Percentiles rank a stretch among this genome's conserved stretches.
Conservation (phyloP, 768 basidiomycete genomes). For the Xerocomus brunneocitrinus region DNA sequence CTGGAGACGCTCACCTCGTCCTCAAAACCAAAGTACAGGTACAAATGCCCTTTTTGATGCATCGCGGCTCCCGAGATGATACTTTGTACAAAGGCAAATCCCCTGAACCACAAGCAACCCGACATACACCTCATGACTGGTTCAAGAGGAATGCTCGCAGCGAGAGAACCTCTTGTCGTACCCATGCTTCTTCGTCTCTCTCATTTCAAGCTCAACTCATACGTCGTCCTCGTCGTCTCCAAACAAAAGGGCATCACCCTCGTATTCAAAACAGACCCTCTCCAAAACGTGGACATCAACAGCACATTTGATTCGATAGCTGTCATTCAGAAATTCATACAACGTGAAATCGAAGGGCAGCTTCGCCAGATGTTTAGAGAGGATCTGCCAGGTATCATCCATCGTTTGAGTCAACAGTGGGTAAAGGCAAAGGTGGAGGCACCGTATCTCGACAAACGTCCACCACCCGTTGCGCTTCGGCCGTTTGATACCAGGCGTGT, state of each 20-base stretch:
- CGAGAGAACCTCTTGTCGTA: constrained; percentile 91
- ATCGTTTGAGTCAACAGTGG: constrained; percentile 94
- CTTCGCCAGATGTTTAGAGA: constrained; percentile 97
- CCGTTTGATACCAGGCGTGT: constrained; percentile 36
- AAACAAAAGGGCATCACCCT: constrained; percentile 97
- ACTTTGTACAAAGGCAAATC: constrained; percentile 68
- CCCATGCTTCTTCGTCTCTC: constrained; percentile 97
- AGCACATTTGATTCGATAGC: constrained; percentile 97
- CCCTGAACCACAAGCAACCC: constrained; percentile 86
- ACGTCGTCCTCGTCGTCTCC: constrained; percentile 96
- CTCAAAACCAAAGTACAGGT: constrained; percentile 93
- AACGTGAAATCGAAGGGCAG: constrained; percentile 95
- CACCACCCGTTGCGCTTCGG: constrained; percentile 32
- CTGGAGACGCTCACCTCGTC: constrained; percentile 86
- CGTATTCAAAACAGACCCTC: constrained; percentile 98
- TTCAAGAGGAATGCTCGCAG: constrained; percentile 85
- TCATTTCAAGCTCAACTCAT: constrained; percentile 90
- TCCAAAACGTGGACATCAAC: constrained; percentile 96
- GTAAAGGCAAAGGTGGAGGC: constrained; percentile 90
- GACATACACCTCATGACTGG: constrained; percentile 85
- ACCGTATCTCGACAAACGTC: constrained; percentile 69
- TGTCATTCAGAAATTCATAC: constrained; percentile 96
- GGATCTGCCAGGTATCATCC: constrained; percentile 95
- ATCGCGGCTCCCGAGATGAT: constrained; percentile 6
- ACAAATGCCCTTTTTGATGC: constrained; percentile 14